phyloP scores from a whole-genome alignment of 2,329 filamentous ascomycete genomes.

The Penicillium sclerotiorum region DNA sequence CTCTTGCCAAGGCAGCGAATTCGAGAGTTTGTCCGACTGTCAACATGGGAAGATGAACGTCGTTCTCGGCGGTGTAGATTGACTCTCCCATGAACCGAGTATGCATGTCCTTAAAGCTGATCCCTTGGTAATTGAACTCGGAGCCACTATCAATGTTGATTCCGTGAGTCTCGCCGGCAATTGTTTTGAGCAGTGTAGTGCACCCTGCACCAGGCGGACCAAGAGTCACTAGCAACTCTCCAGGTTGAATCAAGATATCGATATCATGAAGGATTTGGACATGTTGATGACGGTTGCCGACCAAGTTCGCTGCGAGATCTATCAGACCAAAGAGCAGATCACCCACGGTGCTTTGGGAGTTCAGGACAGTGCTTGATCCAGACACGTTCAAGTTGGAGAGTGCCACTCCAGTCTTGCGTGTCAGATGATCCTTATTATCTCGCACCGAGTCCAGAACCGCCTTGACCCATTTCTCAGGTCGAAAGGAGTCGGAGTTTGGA shows the following conservation, averaged over 20 bases:
- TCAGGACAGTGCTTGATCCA: not conserved
- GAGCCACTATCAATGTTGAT: not conserved
- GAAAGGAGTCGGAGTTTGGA: not conserved
- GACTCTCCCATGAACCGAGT: slow-evolving; percentile 73
- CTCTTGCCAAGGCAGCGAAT: slow-evolving; percentile 47
- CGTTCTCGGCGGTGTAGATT: slow-evolving; percentile 78
- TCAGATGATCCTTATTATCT: not conserved
- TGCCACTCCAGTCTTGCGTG: not conserved
- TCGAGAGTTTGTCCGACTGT: slow-evolving; percentile 73
- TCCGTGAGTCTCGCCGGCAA: not conserved
- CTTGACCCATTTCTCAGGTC: slow-evolving; percentile 1
- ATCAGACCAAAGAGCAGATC: not conserved
- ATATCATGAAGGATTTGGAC: not conserved
- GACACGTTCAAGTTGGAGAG: not conserved
- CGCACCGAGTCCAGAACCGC: not conserved
- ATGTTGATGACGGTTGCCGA: not conserved
- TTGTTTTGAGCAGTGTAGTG: not conserved
- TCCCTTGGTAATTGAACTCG: slow-evolving; percentile 8
- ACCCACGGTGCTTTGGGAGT: not conserved
- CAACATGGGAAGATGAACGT: slow-evolving; percentile 75
- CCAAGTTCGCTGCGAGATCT: not conserved
- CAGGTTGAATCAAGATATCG: not conserved
- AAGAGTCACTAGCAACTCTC: not conserved
- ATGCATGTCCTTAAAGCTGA: slow-evolving; percentile 66
- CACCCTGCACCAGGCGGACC: not conserved